Percentiles rank a stretch among this genome's conserved stretches.
Evolutionary conservation across 129 eudicot genomes (phyloP).

Genomic region (Flaveria bidentis): DNA sequence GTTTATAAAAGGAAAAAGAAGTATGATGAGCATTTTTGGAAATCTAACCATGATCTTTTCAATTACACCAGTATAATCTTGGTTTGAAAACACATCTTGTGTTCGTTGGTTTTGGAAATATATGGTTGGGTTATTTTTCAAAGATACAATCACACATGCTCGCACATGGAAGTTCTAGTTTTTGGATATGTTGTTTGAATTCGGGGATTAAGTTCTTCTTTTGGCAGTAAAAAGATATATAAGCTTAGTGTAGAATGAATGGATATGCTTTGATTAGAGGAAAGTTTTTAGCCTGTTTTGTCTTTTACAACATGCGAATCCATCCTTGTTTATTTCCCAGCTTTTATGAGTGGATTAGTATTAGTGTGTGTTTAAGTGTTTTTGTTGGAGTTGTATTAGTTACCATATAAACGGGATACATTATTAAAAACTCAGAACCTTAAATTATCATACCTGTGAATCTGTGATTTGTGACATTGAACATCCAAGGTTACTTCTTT

Average conservation of each 20-base stretch:
- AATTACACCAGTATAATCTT: not conserved
- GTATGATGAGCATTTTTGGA: constrained; percentile 8
- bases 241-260: constrained; percentile 10
- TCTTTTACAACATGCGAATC: not conserved
- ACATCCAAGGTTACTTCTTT: constrained; percentile 13
- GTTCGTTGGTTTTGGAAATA: not conserved
- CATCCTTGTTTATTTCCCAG: not conserved
- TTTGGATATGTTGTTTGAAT: constrained; percentile 14
- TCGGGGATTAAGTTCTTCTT: not conserved
- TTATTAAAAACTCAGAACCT: not conserved
- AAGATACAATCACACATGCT: not conserved
- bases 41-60: constrained; percentile 1
- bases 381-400: constrained; percentile 9
- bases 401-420: not conserved
- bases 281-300: not conserved
- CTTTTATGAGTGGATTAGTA: not conserved
- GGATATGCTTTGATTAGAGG: not conserved
- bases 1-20: not conserved
- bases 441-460: not conserved
- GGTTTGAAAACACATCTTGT: not conserved
- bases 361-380: not conserved
- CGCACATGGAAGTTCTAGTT: not conserved
- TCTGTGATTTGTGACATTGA: not conserved
- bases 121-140: not conserved
- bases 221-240: not conserved